phyloP scores from a whole-genome alignment of 768 basidiomycete species.

The Leccinum fibrillosum region DNA sequence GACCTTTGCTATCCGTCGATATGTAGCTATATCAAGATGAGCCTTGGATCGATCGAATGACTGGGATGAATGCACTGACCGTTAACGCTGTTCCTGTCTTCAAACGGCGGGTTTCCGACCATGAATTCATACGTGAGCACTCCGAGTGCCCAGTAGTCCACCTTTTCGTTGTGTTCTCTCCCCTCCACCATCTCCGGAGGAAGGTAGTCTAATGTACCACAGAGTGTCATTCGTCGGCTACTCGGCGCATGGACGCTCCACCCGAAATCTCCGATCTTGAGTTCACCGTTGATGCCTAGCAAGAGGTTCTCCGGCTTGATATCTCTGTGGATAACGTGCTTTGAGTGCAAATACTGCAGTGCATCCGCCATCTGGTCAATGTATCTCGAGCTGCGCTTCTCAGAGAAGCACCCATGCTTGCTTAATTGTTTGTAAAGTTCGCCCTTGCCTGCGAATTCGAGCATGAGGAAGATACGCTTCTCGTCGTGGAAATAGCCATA shows the following conservation, averaged over 20 bases:
- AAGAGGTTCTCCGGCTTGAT: slow-evolving; percentile 99
- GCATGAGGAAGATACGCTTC: slow-evolving; percentile 96
- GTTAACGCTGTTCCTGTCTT: slow-evolving; percentile 73
- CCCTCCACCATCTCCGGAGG: slow-evolving; percentile 99
- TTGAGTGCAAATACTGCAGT: slow-evolving; percentile 83
- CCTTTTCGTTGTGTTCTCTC: slow-evolving; percentile 82
- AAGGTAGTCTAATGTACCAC: slow-evolving; percentile 94
- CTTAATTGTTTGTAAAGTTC: slow-evolving; percentile 96
- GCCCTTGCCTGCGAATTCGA: slow-evolving; percentile 96
- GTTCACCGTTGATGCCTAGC: slow-evolving; percentile 89
- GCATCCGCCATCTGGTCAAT: slow-evolving; percentile 99
- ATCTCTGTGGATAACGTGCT: slow-evolving; percentile 98
- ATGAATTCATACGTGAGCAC: slow-evolving; percentile 97
- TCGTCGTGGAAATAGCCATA: slow-evolving; percentile 99
- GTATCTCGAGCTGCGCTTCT: slow-evolving; percentile 85
- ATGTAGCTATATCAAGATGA: slow-evolving; percentile 60
- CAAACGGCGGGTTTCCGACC: slow-evolving; percentile 81
- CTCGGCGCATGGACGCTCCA: slow-evolving; percentile 98
- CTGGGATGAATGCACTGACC: slow-evolving; percentile 44
- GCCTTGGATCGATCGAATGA: slow-evolving; percentile 2
- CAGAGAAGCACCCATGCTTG: slow-evolving; percentile 82
- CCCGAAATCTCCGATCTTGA: slow-evolving; percentile 98
- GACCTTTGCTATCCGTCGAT: slow-evolving; percentile 84
- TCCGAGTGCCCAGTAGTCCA: slow-evolving; percentile 96
- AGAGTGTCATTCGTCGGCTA: slow-evolving; percentile 84